Conservation (phyloP, 1,284 basidiomycete species). For the Malassezia sp. region DNA sequence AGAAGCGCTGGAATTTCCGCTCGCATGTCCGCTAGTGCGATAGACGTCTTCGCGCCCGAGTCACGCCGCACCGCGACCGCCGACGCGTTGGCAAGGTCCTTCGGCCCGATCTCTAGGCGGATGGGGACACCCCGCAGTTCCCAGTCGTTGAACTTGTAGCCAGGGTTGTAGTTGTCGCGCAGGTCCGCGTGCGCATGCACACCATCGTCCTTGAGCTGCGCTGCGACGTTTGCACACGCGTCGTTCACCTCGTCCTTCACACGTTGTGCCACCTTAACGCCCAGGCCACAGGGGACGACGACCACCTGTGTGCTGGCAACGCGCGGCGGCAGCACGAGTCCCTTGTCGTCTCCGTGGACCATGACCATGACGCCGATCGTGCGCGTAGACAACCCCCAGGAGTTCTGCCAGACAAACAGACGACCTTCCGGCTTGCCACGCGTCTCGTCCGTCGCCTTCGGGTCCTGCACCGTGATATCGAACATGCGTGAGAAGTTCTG, state of each 20-base stretch:
- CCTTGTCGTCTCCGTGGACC: constrained; percentile 97
- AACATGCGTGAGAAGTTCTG: constrained; percentile 99
- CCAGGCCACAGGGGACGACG: constrained; percentile 80
- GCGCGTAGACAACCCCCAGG: constrained; percentile 93
- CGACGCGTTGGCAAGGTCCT: constrained; percentile 73
- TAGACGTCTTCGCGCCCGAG: constrained; percentile 52
- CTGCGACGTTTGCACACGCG: constrained; percentile 56
- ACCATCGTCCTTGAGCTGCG: constrained; percentile 52
- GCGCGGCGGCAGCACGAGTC: constrained; percentile 83
- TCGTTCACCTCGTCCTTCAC: constrained; percentile 63
- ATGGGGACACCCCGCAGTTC: constrained; percentile 82
- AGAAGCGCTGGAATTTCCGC: constrained; percentile 55
- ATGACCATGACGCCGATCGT: constrained; percentile 98
- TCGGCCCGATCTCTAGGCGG: constrained; percentile 89
- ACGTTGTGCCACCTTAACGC: constrained; percentile 50
- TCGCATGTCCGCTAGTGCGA: too few species aligned
- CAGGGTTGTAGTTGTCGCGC: constrained; percentile 89
- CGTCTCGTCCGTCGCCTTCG: constrained; percentile 36
- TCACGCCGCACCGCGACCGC: constrained; percentile 79
- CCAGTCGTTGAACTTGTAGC: constrained; percentile 99
- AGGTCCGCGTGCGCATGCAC: constrained; percentile 81
- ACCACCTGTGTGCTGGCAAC: constrained; percentile 87
- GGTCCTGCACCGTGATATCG: constrained; percentile 88
- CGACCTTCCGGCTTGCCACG: constrained; percentile 48
- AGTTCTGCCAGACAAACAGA: constrained; percentile 93